Evolutionary conservation across 148 eudicot species (phyloP).

Genomic region (Cornus suecica): DNA sequence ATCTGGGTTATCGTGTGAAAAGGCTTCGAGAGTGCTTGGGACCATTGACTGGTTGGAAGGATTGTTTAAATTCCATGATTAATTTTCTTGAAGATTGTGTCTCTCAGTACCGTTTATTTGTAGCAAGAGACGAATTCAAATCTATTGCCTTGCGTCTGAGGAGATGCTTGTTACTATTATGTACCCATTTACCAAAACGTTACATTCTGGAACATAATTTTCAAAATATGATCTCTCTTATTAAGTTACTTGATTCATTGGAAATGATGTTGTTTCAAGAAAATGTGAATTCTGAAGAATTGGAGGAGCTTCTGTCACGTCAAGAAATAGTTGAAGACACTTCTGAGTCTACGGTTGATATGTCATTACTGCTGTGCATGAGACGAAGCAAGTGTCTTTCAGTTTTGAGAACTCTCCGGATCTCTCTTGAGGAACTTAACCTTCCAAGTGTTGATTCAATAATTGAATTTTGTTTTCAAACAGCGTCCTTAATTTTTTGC

Average conservation of each 20-base stretch:
- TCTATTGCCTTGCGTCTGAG: conserved; percentile 30
- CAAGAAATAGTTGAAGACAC: conserved; percentile 14
- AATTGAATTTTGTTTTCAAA: conserved; percentile 46
- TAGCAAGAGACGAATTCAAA: conserved; percentile 29
- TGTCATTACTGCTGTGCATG: conserved; percentile 8
- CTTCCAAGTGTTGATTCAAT: conserved; percentile 28
- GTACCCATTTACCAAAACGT: conserved; percentile 51
- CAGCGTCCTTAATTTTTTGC: conserved; percentile 60
- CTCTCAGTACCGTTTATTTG: conserved; percentile 38
- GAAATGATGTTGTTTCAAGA: conserved; percentile 29
- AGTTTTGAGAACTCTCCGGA: conserved; percentile 30
- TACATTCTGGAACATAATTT: conserved; percentile 26
- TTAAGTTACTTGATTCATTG: conserved; percentile 23
- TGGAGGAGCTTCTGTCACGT: conserved; percentile 27
- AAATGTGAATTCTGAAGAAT: conserved; percentile 22
- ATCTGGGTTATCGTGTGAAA: conserved; percentile 47
- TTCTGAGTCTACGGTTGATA: conserved; percentile 12
- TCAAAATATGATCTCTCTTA: conserved; percentile 22
- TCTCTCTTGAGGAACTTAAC: conserved; percentile 32
- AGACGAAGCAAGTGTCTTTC: conserved; percentile 25
- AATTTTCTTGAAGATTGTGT: conserved; percentile 57
- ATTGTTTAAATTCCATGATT: conserved; percentile 30
- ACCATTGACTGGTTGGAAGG: conserved; percentile 50
- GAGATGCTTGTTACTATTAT: conserved; percentile 31
- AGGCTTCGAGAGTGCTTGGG: conserved; percentile 46